Evolutionary conservation across 345 rosid genomes (phyloP).

Genomic region (Aquilaria malaccensis): DNA sequence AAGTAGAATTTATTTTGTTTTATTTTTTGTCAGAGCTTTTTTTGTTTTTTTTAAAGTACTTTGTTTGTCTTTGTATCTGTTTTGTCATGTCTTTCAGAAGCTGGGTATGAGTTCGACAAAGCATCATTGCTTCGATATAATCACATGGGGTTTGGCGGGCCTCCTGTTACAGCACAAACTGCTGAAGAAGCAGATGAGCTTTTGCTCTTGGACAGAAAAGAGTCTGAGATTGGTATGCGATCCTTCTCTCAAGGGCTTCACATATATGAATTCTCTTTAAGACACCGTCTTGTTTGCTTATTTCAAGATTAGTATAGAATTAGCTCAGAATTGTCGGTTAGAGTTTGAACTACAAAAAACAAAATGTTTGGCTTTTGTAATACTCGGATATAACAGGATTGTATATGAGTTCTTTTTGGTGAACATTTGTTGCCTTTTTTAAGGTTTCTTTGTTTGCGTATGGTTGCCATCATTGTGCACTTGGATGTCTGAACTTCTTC

Average conservation of each 20-base stretch:
- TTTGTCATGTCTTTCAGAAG: constrained; percentile 32
- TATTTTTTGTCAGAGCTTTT: background rate
- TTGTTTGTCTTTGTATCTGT: constrained; percentile 1
- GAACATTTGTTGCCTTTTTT: no score
- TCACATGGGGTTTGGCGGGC: constrained; percentile 97
- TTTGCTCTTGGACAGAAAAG: constrained; percentile 46
- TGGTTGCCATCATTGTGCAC: no score
- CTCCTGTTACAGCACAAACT: constrained; percentile 72
- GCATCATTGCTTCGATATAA: constrained; percentile 62
- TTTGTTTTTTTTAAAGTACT: background rate
- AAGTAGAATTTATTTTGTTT: background rate
- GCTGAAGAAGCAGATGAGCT: constrained; percentile 78
- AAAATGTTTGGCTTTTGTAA: no score
- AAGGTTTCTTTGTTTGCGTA: no score
- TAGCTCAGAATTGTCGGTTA: background rate
- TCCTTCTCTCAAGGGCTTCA: background rate
- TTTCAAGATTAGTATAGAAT: background rate
- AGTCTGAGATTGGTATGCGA: constrained; percentile 64
- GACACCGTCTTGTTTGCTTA: background rate
- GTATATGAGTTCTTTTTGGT: no score
- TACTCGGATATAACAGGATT: no score
- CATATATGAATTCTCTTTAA: background rate
- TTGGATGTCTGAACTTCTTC: no score
- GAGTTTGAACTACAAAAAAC: no score
- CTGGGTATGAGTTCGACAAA: constrained; percentile 82